Percentiles rank a stretch among this genome's conserved stretches.
phyloP scores from a whole-genome alignment of 352 stramenopile species.

The Pythium dissimile region DNA sequence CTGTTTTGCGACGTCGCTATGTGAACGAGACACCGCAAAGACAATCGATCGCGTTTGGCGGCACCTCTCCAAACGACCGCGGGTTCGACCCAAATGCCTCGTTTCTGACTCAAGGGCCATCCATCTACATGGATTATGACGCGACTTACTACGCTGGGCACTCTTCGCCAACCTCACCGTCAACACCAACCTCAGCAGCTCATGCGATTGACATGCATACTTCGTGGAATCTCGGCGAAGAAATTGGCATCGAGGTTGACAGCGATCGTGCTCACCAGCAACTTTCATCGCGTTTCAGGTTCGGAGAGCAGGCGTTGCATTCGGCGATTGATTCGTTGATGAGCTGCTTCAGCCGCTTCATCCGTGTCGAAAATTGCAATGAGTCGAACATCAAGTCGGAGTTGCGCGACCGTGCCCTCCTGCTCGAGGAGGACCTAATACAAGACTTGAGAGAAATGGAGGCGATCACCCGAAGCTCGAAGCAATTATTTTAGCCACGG shows the following conservation, averaged over 20 bases:
- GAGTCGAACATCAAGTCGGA: slow-evolving; percentile 25
- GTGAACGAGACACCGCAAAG: background rate
- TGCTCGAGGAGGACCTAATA: slow-evolving; percentile 63
- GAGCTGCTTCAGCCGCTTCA: slow-evolving; percentile 48
- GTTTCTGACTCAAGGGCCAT: no score
- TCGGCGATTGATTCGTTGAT: slow-evolving; percentile 46
- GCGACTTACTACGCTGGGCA: background rate
- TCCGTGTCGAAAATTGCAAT: slow-evolving; percentile 49
- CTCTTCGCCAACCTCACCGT: background rate
- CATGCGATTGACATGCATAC: background rate
- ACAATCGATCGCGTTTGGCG: background rate
- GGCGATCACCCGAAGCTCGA: slow-evolving; percentile 25
- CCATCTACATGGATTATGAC: slow-evolving; percentile 8
- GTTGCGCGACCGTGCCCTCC: slow-evolving; percentile 44
- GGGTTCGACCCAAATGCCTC: no score
- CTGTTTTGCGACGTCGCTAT: slow-evolving; percentile 10
- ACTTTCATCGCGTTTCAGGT: slow-evolving; percentile 36
- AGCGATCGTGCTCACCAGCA: slow-evolving; percentile 9
- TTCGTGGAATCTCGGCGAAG: slow-evolving; percentile 1
- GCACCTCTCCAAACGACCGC: background rate
- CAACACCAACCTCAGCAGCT: background rate
- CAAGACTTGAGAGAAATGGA: slow-evolving; percentile 51
- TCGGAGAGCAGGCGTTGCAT: slow-evolving; percentile 37
- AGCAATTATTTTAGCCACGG: slow-evolving; percentile 12
- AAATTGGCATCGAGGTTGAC: background rate